Evolutionary conservation across 257 asterid species (phyloP).

Genomic region (Salvia rosmarinus): DNA sequence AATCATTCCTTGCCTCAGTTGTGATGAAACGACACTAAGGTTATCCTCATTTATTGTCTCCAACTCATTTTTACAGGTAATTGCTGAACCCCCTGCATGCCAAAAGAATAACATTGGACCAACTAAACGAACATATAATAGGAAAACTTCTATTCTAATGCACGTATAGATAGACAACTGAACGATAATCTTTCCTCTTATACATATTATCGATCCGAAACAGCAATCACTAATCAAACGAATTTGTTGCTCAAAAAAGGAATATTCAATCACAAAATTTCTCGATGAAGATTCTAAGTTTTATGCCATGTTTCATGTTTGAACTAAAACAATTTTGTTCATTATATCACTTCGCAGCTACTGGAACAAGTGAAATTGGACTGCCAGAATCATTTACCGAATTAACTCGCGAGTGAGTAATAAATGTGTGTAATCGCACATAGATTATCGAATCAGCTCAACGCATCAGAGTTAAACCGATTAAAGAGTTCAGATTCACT

Average conservation of each 20-base stretch:
- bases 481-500: not conserved
- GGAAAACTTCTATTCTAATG: not conserved
- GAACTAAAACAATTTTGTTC: slow-evolving; percentile 1
- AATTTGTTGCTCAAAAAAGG: not conserved
- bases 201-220: slow-evolving; percentile 9
- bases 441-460: not conserved
- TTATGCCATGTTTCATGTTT: not conserved
- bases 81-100: slow-evolving; percentile 87
- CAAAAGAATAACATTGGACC: slow-evolving; percentile 18
- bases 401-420: not conserved
- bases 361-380: not conserved
- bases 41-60: slow-evolving; percentile 75
- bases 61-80: slow-evolving; percentile 78
- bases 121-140: not conserved
- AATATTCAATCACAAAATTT: not conserved
- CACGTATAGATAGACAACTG: not conserved
- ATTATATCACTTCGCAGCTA: not conserved
- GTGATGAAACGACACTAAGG: slow-evolving; percentile 66
- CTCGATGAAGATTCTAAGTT: not conserved
- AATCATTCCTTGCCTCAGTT: slow-evolving; percentile 74
- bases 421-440: slow-evolving; percentile 9
- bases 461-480: slow-evolving; percentile 3
- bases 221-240: not conserved
- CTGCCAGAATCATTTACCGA: not conserved
- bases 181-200: not conserved